A percentile compares a stretch with the other conserved stretches of the same genome.
Conservation (phyloP, 176 grass and related monocot genomes). For the Paspalum notatum region DNA sequence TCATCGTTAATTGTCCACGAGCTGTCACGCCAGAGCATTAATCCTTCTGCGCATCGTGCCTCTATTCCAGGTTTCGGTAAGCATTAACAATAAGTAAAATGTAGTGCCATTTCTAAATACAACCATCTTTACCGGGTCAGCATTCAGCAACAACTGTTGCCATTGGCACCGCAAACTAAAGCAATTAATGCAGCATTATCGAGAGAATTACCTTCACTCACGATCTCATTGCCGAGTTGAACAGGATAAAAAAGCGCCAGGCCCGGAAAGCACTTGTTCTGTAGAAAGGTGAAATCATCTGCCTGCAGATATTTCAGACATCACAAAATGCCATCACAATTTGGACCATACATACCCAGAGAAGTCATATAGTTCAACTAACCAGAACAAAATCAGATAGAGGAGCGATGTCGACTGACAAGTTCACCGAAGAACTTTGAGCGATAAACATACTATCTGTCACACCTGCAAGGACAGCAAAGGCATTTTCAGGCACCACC, state of each 20-base stretch:
- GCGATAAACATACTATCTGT: conserved; percentile 43
- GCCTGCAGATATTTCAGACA: conserved; percentile 38
- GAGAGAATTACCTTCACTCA: conserved; percentile 24
- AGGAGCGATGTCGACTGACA: not conserved
- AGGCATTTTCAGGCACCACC: not conserved
- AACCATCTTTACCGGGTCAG: not conserved
- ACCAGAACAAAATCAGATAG: conserved; percentile 58
- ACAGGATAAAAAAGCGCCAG: conserved; percentile 36
- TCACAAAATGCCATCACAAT: not conserved
- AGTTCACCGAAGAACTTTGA: conserved; percentile 24
- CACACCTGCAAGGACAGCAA: conserved; percentile 35
- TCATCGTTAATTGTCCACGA: conserved; percentile 44
- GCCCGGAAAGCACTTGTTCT: conserved; percentile 46
- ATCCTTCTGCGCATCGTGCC: conserved; percentile 40
- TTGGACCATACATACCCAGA: not conserved
- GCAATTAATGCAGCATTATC: conserved; percentile 6
- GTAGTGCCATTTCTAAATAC: not conserved
- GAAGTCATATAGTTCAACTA: not conserved
- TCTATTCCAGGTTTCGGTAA: conserved; percentile 30
- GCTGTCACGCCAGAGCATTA: conserved; percentile 57
- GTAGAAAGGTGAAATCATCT: conserved; percentile 24
- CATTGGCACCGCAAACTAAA: not conserved
- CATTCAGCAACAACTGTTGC: not conserved
- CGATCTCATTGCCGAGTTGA: not conserved
- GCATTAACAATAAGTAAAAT: conserved; percentile 29